Conservation (phyloP, 2,329 filamentous ascomycete genomes). For the Fusarium sp. region DNA sequence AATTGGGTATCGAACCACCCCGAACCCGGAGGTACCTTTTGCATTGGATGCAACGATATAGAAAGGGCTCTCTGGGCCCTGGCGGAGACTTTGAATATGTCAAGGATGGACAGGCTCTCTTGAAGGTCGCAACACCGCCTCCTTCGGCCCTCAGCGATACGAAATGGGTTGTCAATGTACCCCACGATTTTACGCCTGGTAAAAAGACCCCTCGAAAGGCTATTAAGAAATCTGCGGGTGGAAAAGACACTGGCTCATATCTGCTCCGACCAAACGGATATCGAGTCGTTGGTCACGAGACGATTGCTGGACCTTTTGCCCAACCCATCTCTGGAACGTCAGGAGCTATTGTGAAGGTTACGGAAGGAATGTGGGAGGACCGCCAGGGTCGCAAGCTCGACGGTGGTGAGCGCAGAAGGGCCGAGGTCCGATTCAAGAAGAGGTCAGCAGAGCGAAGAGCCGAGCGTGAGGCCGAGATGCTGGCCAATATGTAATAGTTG, state of each 20-base stretch:
- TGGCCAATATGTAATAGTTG: constrained; percentile 47
- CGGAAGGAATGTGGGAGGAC: constrained; percentile 94
- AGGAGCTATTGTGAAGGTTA: constrained; percentile 74
- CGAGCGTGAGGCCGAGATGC: constrained; percentile 58
- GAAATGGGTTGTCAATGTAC: constrained; percentile 67
- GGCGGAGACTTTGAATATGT: constrained; percentile 86
- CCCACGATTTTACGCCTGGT: constrained; percentile 54
- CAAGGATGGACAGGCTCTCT: constrained; percentile 61
- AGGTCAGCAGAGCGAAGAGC: constrained; percentile 82
- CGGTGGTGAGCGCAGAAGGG: constrained; percentile 90
- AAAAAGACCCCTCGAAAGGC: constrained; percentile 37
- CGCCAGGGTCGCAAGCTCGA: constrained; percentile 90
- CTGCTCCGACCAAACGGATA: constrained; percentile 58
- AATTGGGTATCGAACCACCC: constrained; percentile 87
- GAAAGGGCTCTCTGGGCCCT: constrained; percentile 78
- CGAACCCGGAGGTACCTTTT: constrained; percentile 85
- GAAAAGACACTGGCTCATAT: background rate
- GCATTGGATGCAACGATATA: constrained; percentile 87
- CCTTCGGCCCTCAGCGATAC: constrained; percentile 53
- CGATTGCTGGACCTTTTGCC: constrained; percentile 80
- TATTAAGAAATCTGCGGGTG: background rate
- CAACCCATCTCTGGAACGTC: constrained; percentile 72
- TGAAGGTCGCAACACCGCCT: constrained; percentile 59
- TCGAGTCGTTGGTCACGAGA: constrained; percentile 72
- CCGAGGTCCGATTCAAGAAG: constrained; percentile 88